Evolutionary conservation across 2,329 filamentous ascomycete genomes (phyloP).

Genomic region (Alternaria novae-zelandiae): DNA sequence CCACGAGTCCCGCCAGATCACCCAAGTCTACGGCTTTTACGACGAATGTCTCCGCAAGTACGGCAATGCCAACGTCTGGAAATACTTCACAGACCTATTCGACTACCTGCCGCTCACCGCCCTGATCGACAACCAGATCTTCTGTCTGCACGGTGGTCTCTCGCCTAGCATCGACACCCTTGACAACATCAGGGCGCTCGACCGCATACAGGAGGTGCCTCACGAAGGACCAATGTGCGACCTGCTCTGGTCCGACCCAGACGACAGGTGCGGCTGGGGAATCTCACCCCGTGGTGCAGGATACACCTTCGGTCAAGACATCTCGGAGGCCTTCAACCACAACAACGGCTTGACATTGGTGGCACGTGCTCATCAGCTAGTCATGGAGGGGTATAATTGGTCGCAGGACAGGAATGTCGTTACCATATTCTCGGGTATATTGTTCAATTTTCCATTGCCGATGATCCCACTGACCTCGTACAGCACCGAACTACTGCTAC

Average conservation of each 20-base stretch:
- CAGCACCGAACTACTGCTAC: constrained; percentile 83
- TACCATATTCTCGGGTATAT: constrained; percentile 85
- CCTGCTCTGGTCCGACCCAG: constrained; percentile 84
- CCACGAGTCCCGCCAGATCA: constrained; percentile 79
- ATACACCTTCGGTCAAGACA: constrained; percentile 96
- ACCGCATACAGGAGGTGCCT: constrained; percentile 70
- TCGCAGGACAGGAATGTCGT: constrained; percentile 98
- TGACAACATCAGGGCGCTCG: constrained; percentile 67
- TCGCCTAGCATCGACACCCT: constrained; percentile 76
- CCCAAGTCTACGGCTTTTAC: constrained; percentile 80
- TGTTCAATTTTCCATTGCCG: neutral
- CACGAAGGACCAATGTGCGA: constrained; percentile 81
- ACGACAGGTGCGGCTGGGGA: constrained; percentile 95
- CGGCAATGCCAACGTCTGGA: constrained; percentile 79
- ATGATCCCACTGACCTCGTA: constrained; percentile 34
- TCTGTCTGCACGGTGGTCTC: constrained; percentile 75
- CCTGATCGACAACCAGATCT: constrained; percentile 75
- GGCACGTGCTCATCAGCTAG: constrained; percentile 94
- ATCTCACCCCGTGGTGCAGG: constrained; percentile 93
- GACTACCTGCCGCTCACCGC: constrained; percentile 77
- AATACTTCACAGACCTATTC: constrained; percentile 79
- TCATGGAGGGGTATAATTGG: constrained; percentile 99
- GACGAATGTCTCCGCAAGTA: constrained; percentile 80
- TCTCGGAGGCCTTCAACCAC: constrained; percentile 98
- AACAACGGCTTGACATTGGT: constrained; percentile 97